These are phyloP conservation scores for Erucastrum elatum DNA, from an alignment of 345 rosid genomes.

Conservation along the genomic window DNA sequence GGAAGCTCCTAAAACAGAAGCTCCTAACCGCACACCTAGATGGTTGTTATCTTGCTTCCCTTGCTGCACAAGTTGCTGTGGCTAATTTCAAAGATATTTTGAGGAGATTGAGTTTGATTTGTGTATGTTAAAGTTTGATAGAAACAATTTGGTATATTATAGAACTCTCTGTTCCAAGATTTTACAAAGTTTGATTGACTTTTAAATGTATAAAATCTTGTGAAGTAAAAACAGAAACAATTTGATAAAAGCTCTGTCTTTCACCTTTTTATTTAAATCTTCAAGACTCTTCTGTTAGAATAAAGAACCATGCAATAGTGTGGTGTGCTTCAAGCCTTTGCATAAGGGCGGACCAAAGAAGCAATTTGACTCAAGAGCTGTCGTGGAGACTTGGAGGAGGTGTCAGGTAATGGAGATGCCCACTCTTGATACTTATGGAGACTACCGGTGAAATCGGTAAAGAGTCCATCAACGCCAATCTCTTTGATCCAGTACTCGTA, in stretches of 20 bases:
- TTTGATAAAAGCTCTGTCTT: neutral
- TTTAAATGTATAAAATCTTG: conserved; percentile 21
- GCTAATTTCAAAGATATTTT: neutral
- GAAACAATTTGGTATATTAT: conserved; percentile 21
- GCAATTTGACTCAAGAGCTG: conserved; percentile 51
- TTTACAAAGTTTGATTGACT: neutral
- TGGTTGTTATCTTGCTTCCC: conserved; percentile 71
- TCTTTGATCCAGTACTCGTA: conserved; percentile 79
- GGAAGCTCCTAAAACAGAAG: conserved; percentile 34
- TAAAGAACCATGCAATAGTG: neutral
- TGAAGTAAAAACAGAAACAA: conserved; percentile 21
- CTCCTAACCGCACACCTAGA: conserved; percentile 24
- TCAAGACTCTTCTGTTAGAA: neutral
- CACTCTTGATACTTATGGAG: conserved; percentile 67
- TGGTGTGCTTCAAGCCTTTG: conserved; percentile 33
- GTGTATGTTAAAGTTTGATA: conserved; percentile 6
- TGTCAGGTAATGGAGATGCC: conserved; percentile 44
- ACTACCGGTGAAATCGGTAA: conserved; percentile 91
- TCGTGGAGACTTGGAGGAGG: conserved; percentile 19
- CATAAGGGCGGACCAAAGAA: conserved; percentile 44
- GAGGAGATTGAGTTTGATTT: neutral
- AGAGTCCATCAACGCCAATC: conserved; percentile 83
- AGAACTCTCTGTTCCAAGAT: conserved; percentile 35
- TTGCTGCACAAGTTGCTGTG: conserved; percentile 46
- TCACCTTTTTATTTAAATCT: conserved; percentile 1